These are phyloP conservation scores for Austroboletus novae-zelandiae DNA, from an alignment of 1,284 basidiomycete species.

Conservation along the genomic window DNA sequence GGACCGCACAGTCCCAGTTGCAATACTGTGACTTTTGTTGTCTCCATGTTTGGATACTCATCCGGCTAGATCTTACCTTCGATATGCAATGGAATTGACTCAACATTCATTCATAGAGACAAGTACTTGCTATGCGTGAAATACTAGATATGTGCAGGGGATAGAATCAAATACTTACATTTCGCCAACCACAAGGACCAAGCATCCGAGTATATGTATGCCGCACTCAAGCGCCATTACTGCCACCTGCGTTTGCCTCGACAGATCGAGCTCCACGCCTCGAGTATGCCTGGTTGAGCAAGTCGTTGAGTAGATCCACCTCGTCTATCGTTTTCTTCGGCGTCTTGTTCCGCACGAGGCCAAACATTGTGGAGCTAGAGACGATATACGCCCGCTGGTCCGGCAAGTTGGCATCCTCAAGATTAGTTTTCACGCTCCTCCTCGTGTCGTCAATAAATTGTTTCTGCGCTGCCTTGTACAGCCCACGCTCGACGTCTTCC, in stretches of 20 bases:
- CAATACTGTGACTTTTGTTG: no score
- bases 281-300: slow-evolving; percentile 2
- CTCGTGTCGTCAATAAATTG: slow-evolving; percentile 28
- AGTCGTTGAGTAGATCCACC: neutral
- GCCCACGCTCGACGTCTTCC: neutral
- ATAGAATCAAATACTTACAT: neutral
- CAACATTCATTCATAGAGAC: no score
- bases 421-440: slow-evolving; percentile 30
- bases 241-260: neutral
- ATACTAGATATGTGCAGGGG: no score
- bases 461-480: slow-evolving; percentile 21
- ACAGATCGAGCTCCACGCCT: neutral
- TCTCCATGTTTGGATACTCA: no score
- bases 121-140: no score
- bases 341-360: neutral
- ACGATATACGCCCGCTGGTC: slow-evolving; percentile 34
- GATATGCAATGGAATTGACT: no score
- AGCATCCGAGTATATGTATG: neutral
- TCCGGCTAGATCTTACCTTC: no score
- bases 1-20: no score
- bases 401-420: slow-evolving; percentile 26
- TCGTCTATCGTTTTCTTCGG: slow-evolving; percentile 7
- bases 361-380: slow-evolving; percentile 11
- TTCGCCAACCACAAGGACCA: neutral
- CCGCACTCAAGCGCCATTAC: neutral